phyloP scores from a whole-genome alignment of 208 protist species.

The Leishmania amazonensis region DNA sequence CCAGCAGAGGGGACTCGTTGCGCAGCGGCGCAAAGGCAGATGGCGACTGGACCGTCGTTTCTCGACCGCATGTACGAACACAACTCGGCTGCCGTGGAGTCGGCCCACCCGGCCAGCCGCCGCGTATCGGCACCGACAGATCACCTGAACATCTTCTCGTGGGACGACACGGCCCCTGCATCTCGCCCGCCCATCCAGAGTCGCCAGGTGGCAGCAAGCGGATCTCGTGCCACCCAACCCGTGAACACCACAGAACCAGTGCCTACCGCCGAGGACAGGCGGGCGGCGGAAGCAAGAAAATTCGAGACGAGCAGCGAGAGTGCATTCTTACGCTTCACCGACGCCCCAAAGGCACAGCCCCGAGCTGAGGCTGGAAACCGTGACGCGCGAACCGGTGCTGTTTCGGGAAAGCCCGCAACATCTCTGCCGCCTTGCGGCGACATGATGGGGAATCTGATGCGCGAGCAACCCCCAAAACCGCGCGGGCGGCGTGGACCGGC shows the following conservation, averaged over 20 bases:
- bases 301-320: slow-evolving; percentile 53
- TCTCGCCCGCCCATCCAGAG: background rate
- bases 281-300: slow-evolving; percentile 44
- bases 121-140: slow-evolving; percentile 32
- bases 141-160: slow-evolving; percentile 77
- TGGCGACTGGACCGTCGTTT: slow-evolving; percentile 46
- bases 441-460: slow-evolving; percentile 37
- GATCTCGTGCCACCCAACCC: slow-evolving; percentile 12
- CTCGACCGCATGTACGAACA: slow-evolving; percentile 59
- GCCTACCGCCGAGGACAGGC: slow-evolving; percentile 26
- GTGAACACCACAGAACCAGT: background rate
- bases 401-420: background rate
- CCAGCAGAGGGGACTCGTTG: slow-evolving; percentile 11
- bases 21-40: slow-evolving; percentile 37
- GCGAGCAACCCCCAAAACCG: slow-evolving; percentile 20
- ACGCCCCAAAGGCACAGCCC: slow-evolving; percentile 15
- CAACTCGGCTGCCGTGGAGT: slow-evolving; percentile 9
- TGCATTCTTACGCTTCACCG: slow-evolving; percentile 78
- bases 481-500: slow-evolving; percentile 16
- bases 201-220: slow-evolving; percentile 1
- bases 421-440: slow-evolving; percentile 6
- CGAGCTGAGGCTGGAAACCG: background rate
- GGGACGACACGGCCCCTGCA: slow-evolving; percentile 35
- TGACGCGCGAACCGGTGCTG: background rate
- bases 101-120: slow-evolving; percentile 15